Base-by-base conservation (phyloP, 164 flowering plant species). In the Magnolia kwangsiensis region DNA sequence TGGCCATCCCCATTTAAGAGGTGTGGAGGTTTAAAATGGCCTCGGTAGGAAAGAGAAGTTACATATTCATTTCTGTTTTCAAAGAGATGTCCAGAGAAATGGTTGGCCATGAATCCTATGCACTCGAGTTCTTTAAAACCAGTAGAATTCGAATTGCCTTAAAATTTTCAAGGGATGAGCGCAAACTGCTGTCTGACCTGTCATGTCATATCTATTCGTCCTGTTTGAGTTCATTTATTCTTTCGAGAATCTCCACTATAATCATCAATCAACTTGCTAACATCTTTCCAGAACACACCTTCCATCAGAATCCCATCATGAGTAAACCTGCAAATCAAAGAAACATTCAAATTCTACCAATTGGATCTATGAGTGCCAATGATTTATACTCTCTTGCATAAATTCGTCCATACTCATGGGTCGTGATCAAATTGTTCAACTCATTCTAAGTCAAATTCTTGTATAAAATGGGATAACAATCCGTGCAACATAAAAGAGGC, bases 271-370 rank as follows among this genome's bases (percentile, higher is more conserved):
- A 93, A 80, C 50, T 86, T 90, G 37, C 85, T 88, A 21, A 93
- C 93, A 77, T 91, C 95, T 78, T 88, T 90, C 92, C 89, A 90
- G 82, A 91, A 91, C 18, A 89, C 79, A 67, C 96, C 94, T 80
- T 93, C 97, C 75, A 88, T 96, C 75, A 93, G 80, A 81, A 90
- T 77, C 69, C 96, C 97, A 70, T 93, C 96, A 69, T 80, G 87
- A 73, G 94, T 89, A 83, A 93, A 90, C 97, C 97, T 91, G 89
- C n/a, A 37, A 11, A 16, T 37, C 45, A 37, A 37, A 4, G 45
- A 37, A 37, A 37, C 45, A 37, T 37, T 37, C 45, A 3, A 37
- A 37, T 37, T 37, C 45, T 37, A 55, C 3, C 61, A 55, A 3
- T 16, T 11, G 16, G 4, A 55, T 11, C 61, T 16, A 55, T 16